A percentile compares a stretch with the other conserved stretches of the same genome.
These are phyloP conservation scores for Vigna hirtella DNA, from an alignment of 306 rosid genomes.

Conservation along the genomic window DNA sequence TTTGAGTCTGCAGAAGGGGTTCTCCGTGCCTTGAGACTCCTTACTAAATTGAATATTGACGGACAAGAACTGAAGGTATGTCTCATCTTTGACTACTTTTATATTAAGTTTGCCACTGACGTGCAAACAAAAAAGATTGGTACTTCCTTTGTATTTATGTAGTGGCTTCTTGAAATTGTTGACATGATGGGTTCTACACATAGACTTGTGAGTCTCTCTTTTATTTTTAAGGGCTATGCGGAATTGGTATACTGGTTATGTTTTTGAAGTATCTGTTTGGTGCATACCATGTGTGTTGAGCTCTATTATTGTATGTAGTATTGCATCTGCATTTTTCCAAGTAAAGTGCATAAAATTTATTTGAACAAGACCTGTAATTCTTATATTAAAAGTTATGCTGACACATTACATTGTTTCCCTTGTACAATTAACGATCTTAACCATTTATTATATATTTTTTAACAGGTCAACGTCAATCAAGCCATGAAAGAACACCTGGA, in stretches of 20 bases:
- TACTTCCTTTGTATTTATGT: background rate
- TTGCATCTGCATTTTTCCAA: background rate
- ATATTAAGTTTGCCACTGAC: conserved; percentile 9
- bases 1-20: conserved; percentile 98
- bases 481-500: conserved; percentile 73
- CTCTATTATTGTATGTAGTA: background rate
- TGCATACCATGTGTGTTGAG: conserved; percentile 26
- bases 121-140: background rate
- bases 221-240: background rate
- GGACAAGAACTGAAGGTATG: conserved; percentile 95
- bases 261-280: conserved; percentile 9
- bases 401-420: background rate
- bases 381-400: conserved; percentile 22
- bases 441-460: conserved; percentile 39
- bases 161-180: conserved; percentile 4
- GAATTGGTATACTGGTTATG: conserved; percentile 7
- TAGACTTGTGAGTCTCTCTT: background rate
- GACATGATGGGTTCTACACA: background rate
- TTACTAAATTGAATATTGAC: conserved; percentile 82
- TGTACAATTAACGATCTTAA: conserved; percentile 31
- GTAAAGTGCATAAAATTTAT: conserved; percentile 3
- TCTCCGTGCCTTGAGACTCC: conserved; percentile 92
- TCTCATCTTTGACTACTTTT: conserved; percentile 29
- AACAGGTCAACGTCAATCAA: conserved; percentile 79
- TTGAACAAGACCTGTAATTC: background rate